Evolutionary conservation across 2,329 filamentous ascomycete genomes (phyloP), one percentile per base, ranked within the genome.

Genomic region (Xylaria digitata): DNA sequence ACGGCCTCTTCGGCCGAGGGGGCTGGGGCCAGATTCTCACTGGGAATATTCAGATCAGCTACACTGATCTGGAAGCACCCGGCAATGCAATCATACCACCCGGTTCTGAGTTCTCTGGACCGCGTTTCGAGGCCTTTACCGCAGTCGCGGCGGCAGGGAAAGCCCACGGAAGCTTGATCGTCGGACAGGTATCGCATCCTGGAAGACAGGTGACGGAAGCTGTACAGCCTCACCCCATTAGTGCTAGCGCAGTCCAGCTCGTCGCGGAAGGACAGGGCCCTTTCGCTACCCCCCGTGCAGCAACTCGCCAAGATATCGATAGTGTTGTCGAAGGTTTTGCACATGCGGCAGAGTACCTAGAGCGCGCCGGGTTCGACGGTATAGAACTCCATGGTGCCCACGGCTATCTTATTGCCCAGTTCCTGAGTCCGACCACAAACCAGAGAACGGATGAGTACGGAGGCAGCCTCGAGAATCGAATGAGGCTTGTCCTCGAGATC

Each of bases 131-230:
- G 34, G 80, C 79, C 0, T 88, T 89, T 79, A 81, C 81, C 70
- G 80, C 82, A 56, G 66, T 88, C 66, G 86, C 85, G 1, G 77
- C 78, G 5, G 78, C 75, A 7, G 78, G 80, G 17, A 89, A 87
- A 77, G 80, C 80, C 60, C 77, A 86, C 19, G 86, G 85, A 21
- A 84, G 80, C 53, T 79, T 90, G 15, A 80, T 88, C n/a, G 78
- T 90, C 13, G 85, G 81, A 2, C 89, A 91, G 74, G 81, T 91
- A 66, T 85, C 82, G 65, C 89, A 91, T 74, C 87, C 89, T 0
- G 89, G 89, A 13, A 81, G 88, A 0, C 88, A 90, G 74, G 76
- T 76, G 19, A 23, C 73, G 7, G 71, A 70, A 7, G 65, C 65
- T 0, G 67, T 82, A 13, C 77, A 81, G 63, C 72, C 74, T 48